Conservation (phyloP, 2,329 filamentous ascomycete genomes). For the Anisogramma anomala region DNA sequence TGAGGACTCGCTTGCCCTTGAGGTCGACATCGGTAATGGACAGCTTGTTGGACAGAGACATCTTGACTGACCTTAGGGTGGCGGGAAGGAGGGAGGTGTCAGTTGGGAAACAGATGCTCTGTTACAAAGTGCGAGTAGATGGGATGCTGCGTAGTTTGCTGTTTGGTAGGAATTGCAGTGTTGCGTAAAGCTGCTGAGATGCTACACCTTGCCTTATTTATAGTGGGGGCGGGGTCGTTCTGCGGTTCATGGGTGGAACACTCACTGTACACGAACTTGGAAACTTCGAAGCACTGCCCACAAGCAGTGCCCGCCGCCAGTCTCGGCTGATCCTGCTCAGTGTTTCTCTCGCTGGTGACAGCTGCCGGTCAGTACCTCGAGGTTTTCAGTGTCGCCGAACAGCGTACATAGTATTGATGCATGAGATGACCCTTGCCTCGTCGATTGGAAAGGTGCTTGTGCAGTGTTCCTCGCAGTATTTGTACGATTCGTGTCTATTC, state of each 20-base stretch:
- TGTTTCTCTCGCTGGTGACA: slow-evolving; percentile 14
- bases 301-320: too few relatives aligned
- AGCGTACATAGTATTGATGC: too few relatives aligned
- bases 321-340: slow-evolving; percentile 11
- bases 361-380: slow-evolving; percentile 11
- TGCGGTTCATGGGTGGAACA: slow-evolving; percentile 3
- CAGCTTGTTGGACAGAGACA: slow-evolving; percentile 99
- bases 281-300: too few relatives aligned
- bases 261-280: too few relatives aligned
- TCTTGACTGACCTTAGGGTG: slow-evolving; percentile 35
- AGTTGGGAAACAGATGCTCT: slow-evolving; percentile 11
- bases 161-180: slow-evolving; percentile 1
- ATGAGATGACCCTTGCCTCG: too few relatives aligned
- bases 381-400: too few relatives aligned
- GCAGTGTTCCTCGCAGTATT: too few relatives aligned
- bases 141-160: slow-evolving; percentile 10
- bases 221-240: slow-evolving; percentile 12
- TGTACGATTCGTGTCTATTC: too few relatives aligned
- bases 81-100: too few relatives aligned
- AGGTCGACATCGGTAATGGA: slow-evolving; percentile 92
- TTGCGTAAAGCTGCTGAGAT: neutral
- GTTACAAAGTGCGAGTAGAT: slow-evolving; percentile 13
- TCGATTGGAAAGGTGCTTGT: too few relatives aligned
- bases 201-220: neutral
- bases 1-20: slow-evolving; percentile 96